These are phyloP conservation scores for Hordeum pubiflorum DNA, from an alignment of 202 grass and related monocot genomes.

Conservation along the genomic window DNA sequence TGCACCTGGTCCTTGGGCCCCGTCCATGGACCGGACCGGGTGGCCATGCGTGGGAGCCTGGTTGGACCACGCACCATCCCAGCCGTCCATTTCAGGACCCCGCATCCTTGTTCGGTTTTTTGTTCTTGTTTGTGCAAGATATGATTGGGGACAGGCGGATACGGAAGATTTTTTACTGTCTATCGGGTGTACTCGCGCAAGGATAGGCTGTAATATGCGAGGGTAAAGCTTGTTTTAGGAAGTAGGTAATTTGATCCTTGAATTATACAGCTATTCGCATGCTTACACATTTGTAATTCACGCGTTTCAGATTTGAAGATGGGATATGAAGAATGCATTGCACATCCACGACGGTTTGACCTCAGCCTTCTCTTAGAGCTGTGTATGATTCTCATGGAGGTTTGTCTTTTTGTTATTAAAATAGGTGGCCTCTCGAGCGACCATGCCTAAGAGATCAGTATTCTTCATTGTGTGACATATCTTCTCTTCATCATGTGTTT, in stretches of 20 bases:
- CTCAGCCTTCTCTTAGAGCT: not conserved
- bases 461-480: too few relatives aligned
- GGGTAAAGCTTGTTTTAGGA: not conserved
- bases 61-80: slow-evolving; percentile 17
- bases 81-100: slow-evolving; percentile 22
- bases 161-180: not conserved
- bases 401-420: too few relatives aligned
- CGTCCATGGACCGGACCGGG: not conserved
- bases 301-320: not conserved
- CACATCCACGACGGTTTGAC: not conserved
- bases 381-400: too few relatives aligned
- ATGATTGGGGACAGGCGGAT: not conserved
- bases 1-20: slow-evolving; percentile 1
- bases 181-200: not conserved
- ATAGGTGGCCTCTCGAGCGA: too few relatives aligned
- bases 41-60: not conserved
- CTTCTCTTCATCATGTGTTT: too few relatives aligned
- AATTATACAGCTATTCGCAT: not conserved
- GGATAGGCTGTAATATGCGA: not conserved
- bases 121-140: not conserved
- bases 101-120: not conserved
- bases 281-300: not conserved
- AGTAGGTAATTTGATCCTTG: not conserved
- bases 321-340: not conserved
- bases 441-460: too few relatives aligned